A percentile compares a stretch with the other conserved stretches of the same genome.
Conservation (phyloP, 208 protist genomes). For the Leishmania major region DNA sequence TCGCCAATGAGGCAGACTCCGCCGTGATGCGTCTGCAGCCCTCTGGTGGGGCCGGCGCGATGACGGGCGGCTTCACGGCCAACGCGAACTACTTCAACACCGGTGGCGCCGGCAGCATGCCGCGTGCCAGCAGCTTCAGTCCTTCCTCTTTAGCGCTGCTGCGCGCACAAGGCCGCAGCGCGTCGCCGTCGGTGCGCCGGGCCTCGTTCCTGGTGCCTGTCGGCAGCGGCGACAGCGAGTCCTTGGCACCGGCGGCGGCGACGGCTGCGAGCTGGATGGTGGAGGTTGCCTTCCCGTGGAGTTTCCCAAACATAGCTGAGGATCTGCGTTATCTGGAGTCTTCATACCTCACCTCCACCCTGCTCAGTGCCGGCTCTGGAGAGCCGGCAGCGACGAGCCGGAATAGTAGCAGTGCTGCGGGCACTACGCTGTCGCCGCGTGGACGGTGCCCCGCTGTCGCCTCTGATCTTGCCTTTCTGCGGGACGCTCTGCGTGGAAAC, state of each 20-base stretch:
- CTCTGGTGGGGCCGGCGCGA: not conserved
- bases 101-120: not conserved
- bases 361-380: slow-evolving; percentile 19
- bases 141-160: slow-evolving; percentile 1
- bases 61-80: not conserved
- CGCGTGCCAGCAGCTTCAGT: slow-evolving; percentile 9
- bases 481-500: slow-evolving; percentile 60
- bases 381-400: not conserved
- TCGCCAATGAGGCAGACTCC: slow-evolving; percentile 15
- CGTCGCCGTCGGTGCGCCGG: slow-evolving; percentile 3
- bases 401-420: slow-evolving; percentile 1
- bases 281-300: slow-evolving; percentile 58
- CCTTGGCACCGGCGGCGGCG: not conserved
- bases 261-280: slow-evolving; percentile 28
- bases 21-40: not conserved
- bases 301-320: slow-evolving; percentile 35
- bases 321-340: slow-evolving; percentile 78
- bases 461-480: slow-evolving; percentile 21
- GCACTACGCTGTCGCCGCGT: slow-evolving; percentile 10
- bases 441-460: slow-evolving; percentile 3
- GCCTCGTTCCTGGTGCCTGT: not conserved
- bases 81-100: not conserved
- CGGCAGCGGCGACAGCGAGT: not conserved
- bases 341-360: slow-evolving; percentile 32
- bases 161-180: not conserved